These are phyloP conservation scores for Umbilicaria muhlenbergii DNA, from an alignment of 495 filamentous ascomycete species.

Conservation along the genomic window DNA sequence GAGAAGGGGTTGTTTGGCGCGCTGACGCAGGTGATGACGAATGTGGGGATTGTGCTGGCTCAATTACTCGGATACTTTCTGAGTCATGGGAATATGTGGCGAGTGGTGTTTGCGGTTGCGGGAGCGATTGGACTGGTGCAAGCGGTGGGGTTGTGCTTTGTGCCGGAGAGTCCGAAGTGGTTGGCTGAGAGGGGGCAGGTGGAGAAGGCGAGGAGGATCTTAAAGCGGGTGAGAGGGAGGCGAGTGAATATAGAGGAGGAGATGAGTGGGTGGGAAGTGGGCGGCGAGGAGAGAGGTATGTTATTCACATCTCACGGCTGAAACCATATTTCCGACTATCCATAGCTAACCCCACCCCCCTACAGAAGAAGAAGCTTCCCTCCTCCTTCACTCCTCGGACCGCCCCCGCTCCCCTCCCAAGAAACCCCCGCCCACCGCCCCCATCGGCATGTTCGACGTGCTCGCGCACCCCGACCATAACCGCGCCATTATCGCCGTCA, in stretches of 20 bases:
- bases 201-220: conserved; percentile 40
- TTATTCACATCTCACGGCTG: not conserved
- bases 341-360: not conserved
- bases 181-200: conserved; percentile 52
- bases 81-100: conserved; percentile 62
- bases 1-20: conserved; percentile 77
- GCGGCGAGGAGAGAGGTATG: conserved; percentile 24
- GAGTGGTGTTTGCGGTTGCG: conserved; percentile 64
- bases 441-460: conserved; percentile 53
- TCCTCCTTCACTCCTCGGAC: conserved; percentile 25
- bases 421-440: conserved; percentile 16
- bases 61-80: conserved; percentile 79
- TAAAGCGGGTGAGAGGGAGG: conserved; percentile 61
- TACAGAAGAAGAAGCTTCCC: conserved; percentile 26
- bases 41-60: conserved; percentile 75
- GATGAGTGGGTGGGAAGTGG: conserved; percentile 42
- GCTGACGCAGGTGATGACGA: conserved; percentile 86
- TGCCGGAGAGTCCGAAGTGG: conserved; percentile 80
- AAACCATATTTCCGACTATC: not conserved
- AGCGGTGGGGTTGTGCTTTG: conserved; percentile 44
- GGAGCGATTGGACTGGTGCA: conserved; percentile 52
- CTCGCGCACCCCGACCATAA: conserved; percentile 48
- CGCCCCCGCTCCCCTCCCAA: conserved; percentile 11
- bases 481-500: conserved; percentile 67
- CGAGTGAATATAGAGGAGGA: conserved; percentile 59